A percentile compares a stretch with the other conserved stretches of the same genome.
Conservation (phyloP, 768 basidiomycete species). For the Termitomyces sp. region DNA sequence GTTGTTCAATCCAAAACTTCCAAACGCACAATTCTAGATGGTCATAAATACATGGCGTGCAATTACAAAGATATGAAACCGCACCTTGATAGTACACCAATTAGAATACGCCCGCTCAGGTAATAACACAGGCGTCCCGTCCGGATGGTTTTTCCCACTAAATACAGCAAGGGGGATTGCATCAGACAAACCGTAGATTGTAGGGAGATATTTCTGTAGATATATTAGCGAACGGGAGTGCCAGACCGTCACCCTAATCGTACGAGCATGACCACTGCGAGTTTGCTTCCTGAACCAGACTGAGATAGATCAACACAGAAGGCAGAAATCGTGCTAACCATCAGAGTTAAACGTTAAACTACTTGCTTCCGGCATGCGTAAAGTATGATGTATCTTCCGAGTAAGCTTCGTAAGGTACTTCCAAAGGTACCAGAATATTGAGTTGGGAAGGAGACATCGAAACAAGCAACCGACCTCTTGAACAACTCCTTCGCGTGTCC, state of each 20-base stretch:
- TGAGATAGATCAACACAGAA: neutral
- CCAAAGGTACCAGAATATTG: neutral
- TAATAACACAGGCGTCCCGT: constrained; percentile 41
- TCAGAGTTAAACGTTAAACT: constrained; percentile 65
- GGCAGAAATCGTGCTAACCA: constrained; percentile 31
- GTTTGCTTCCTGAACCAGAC: constrained; percentile 41
- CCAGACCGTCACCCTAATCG: constrained; percentile 14
- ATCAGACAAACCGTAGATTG: constrained; percentile 64
- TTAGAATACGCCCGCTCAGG: constrained; percentile 59
- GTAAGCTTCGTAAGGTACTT: constrained; percentile 41
- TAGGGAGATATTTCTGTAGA: constrained; percentile 59
- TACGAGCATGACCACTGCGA: constrained; percentile 68
- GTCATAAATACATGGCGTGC: neutral
- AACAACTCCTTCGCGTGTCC: constrained; percentile 50
- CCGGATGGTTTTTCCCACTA: constrained; percentile 50
- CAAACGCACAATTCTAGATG: constrained; percentile 69
- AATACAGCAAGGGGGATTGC: constrained; percentile 66
- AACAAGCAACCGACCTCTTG: constrained; percentile 30
- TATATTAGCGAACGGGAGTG: neutral
- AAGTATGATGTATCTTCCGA: constrained; percentile 27
- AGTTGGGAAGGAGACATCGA: neutral
- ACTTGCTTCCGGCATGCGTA: constrained; percentile 61
- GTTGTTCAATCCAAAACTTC: constrained; percentile 44
- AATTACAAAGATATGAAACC: neutral
- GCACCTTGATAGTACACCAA: constrained; percentile 74